Percentiles rank a stretch among this genome's conserved stretches.
Evolutionary conservation across 768 basidiomycete species (phyloP).

Genomic region (Agaricus blazei): DNA sequence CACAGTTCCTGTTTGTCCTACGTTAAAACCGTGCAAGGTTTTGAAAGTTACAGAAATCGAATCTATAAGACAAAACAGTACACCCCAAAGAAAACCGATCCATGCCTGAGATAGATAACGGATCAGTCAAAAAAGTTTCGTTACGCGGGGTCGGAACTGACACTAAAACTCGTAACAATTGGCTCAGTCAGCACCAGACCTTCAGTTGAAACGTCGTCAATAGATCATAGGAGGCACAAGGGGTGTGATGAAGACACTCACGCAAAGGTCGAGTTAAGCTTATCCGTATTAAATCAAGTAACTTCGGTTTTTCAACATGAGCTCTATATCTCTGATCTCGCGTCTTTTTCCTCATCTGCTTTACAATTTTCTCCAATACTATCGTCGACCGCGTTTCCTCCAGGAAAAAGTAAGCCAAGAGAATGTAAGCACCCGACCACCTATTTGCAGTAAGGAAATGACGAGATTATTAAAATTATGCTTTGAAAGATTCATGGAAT

Average conservation of each 20-base stretch:
- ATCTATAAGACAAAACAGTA: conserved; percentile 65
- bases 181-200: conserved; percentile 71
- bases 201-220: conserved; percentile 17
- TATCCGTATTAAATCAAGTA: conserved; percentile 58
- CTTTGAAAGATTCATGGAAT: background rate
- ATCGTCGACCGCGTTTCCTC: conserved; percentile 72
- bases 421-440: conserved; percentile 35
- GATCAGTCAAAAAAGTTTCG: background rate
- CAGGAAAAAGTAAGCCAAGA: conserved; percentile 50
- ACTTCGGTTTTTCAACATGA: conserved; percentile 50
- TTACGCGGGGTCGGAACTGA: conserved; percentile 36
- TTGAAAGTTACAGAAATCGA: conserved; percentile 41
- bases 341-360: conserved; percentile 56
- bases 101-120: conserved; percentile 40
- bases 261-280: conserved; percentile 70
- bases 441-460: background rate
- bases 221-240: background rate
- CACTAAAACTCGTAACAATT: conserved; percentile 68
- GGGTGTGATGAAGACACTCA: conserved; percentile 27
- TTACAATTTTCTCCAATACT: conserved; percentile 64
- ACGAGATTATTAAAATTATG: too few relatives aligned
- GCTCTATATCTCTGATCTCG: conserved; percentile 61
- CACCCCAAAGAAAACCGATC: conserved; percentile 74
- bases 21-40: conserved; percentile 52
- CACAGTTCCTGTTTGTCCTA: conserved; percentile 52